Evolutionary conservation across 179 eudicot species (phyloP), one percentile per base, ranked within the genome.

Genomic region (Drosera spatulata): DNA sequence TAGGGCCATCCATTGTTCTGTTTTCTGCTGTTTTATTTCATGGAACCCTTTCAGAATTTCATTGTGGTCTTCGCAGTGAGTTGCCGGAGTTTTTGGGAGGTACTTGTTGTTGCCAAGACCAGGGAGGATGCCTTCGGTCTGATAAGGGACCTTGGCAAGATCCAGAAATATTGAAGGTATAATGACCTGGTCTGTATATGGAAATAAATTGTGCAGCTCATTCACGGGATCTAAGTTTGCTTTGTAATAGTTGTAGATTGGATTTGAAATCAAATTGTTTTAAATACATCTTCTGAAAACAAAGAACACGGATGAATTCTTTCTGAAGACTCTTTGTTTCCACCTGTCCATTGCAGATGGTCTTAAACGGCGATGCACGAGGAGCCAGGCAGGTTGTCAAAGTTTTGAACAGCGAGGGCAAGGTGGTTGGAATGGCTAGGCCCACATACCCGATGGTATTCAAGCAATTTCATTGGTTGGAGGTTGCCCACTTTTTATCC

Each of bases 71-170:
- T 22, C 68, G 50, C 80, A 88, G 98, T 76, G 91, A 91, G 74
- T 77, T 91, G 80, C 98, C 98, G 12, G 95, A 93, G 56, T 93
- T 89, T 76, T 77, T 93, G 68, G 95, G 96, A 55, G 99, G 96
- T 39, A 73, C 85, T 43, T 93, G 99, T 77, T 65, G 85, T 3
- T 93, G 99, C 78, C 63, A 88, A 59, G 78, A 64, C 44, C 82
- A 82, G 64, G 99, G 95, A 50, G 99, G 99, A 38, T 93, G 99
- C 77, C 83, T 93, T 67, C 74, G 75, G 58, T 84, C 99, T 68
- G 82, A 84, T 60, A 84, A 72, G 76, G 99, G 99, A 71, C 99
- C 99, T 40, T 93, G 99, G 99, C 86, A 69, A 61, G 82, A 86
- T 63, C 88, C 96, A 50, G 85, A 80, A 67, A 83, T 93, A 67